phyloP scores from a whole-genome alignment of 1,284 basidiomycete genomes.

The Microbotryum violaceum region DNA sequence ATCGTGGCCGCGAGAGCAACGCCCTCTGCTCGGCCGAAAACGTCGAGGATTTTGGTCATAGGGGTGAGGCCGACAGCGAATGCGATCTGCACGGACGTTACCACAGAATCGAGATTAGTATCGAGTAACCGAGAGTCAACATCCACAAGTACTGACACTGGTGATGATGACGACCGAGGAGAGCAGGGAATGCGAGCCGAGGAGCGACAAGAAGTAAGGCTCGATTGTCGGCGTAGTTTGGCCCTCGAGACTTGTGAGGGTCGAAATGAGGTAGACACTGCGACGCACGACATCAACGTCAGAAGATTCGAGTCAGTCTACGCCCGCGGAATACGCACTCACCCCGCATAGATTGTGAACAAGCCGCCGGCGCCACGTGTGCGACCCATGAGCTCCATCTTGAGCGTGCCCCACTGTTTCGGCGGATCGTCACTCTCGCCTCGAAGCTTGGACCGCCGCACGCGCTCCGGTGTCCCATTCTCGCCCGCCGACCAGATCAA shows the following conservation, averaged over 20 bases:
- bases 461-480: background rate
- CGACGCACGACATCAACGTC: background rate
- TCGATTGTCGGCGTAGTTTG: slow-evolving; percentile 36
- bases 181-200: slow-evolving; percentile 34
- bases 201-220: slow-evolving; percentile 36
- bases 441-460: background rate
- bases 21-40: slow-evolving; percentile 38
- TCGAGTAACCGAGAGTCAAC: background rate
- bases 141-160: slow-evolving; percentile 17
- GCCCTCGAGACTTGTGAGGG: slow-evolving; percentile 32
- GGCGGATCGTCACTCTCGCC: slow-evolving; percentile 5
- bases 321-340: background rate
- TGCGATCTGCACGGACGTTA: slow-evolving; percentile 23
- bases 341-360: slow-evolving; percentile 28
- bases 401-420: slow-evolving; percentile 30
- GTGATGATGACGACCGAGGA: slow-evolving; percentile 35
- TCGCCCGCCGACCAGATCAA: slow-evolving; percentile 7
- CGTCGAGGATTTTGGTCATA: slow-evolving; percentile 38
- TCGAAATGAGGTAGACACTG: slow-evolving; percentile 30
- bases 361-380: slow-evolving; percentile 23
- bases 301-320: too few relatives aligned
- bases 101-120: background rate
- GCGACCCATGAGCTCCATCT: slow-evolving; percentile 30
- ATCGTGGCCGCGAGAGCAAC: slow-evolving; percentile 34
- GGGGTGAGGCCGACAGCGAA: slow-evolving; percentile 38